These are phyloP conservation scores for Echium plantagineum DNA, from an alignment of 257 asterid species.

Conservation along the genomic window DNA sequence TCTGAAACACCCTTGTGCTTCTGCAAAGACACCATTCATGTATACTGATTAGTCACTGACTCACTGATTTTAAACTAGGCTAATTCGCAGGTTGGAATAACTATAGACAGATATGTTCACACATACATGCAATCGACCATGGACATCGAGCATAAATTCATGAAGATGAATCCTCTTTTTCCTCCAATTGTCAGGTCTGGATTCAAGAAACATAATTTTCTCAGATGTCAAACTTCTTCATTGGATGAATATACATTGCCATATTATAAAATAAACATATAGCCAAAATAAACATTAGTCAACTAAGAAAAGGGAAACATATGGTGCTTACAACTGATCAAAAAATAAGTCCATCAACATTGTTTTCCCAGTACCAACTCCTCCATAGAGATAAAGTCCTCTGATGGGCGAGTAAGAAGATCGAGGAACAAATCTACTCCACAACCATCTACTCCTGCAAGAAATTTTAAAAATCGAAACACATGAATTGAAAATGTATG, in stretches of 20 bases:
- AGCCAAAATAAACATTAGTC: not conserved
- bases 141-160: conserved; percentile 85
- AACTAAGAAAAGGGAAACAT: too few relatives aligned
- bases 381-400: conserved; percentile 94
- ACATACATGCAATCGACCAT: conserved; percentile 83
- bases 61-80: not conserved
- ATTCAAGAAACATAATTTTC: conserved; percentile 3
- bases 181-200: conserved; percentile 83
- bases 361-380: conserved; percentile 97
- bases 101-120: conserved; percentile 4
- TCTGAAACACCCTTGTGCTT: conserved; percentile 83
- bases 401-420: conserved; percentile 53
- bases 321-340: conserved; percentile 49
- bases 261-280: not conserved
- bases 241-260: not conserved
- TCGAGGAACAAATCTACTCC: conserved; percentile 77
- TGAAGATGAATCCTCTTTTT: conserved; percentile 94
- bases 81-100: conserved; percentile 7
- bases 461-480: not conserved
- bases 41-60: not conserved
- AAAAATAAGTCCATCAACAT: conserved; percentile 92
- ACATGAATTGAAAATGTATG: not conserved
- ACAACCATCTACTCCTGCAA: conserved; percentile 85
- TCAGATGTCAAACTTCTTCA: not conserved
- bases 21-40: conserved; percentile 30